Conservation (phyloP, 108 stramenopile species). For the Nannochloropsis gaditana region DNA sequence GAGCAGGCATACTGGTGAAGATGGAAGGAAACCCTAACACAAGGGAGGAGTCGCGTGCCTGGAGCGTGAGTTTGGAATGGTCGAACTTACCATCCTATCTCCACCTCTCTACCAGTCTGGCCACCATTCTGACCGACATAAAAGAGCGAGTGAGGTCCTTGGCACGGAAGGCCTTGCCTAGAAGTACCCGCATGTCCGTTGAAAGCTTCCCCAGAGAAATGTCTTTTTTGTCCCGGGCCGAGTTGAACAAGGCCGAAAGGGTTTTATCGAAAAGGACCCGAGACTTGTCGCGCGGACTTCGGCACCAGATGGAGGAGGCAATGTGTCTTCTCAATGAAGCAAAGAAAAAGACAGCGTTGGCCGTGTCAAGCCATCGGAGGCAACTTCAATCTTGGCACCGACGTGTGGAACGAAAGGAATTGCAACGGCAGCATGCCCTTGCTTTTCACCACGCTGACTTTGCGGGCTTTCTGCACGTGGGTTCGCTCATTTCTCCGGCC, state of each 20-base stretch:
- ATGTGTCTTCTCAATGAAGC: not conserved
- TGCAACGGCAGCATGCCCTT: slow-evolving; percentile 2
- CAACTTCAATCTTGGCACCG: not conserved
- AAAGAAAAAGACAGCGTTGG: not conserved
- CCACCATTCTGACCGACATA: not conserved
- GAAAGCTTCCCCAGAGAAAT: too few relatives aligned
- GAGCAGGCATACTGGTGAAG: too few relatives aligned
- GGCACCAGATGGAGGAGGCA: not conserved
- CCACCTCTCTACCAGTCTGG: not conserved
- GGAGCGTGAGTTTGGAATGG: too few relatives aligned
- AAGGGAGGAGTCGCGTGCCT: too few relatives aligned
- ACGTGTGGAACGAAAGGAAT: not conserved
- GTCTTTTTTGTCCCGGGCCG: not conserved
- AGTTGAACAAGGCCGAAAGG: not conserved
- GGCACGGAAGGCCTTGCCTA: not conserved
- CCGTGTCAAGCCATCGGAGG: not conserved
- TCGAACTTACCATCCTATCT: too few relatives aligned
- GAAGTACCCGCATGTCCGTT: not conserved
- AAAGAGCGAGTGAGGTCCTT: not conserved
- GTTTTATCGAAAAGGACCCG: not conserved
- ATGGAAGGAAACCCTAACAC: too few relatives aligned
- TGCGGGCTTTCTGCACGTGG: not conserved
- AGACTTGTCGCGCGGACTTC: not conserved
- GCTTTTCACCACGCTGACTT: not conserved
- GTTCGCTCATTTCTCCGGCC: not conserved